Evolutionary conservation across 2,329 filamentous ascomycete genomes (phyloP).

Genomic region (Sporothrix variecibatus): DNA sequence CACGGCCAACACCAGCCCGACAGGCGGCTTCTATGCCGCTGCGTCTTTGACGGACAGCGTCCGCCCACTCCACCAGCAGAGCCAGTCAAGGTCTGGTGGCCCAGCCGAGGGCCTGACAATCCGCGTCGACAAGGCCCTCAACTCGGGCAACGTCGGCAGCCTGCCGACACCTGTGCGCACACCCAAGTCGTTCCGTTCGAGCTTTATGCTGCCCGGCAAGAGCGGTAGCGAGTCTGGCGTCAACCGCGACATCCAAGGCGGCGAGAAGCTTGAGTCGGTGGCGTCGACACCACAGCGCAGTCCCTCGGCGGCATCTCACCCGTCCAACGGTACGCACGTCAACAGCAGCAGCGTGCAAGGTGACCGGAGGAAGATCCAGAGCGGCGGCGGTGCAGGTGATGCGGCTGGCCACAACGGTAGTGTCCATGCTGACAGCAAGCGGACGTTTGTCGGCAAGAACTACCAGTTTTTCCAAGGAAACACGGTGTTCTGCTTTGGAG

Average conservation of each 20-base stretch:
- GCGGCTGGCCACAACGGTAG: neutral
- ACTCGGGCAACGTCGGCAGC: slow-evolving; percentile 44
- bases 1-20: slow-evolving; percentile 75
- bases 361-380: slow-evolving; percentile 15
- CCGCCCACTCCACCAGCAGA: slow-evolving; percentile 66
- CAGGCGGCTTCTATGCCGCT: slow-evolving; percentile 55
- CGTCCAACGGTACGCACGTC: slow-evolving; percentile 41
- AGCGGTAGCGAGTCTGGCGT: slow-evolving; percentile 47
- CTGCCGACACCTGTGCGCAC: slow-evolving; percentile 67
- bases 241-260: slow-evolving; percentile 63
- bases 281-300: slow-evolving; percentile 70
- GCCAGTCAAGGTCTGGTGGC: neutral
- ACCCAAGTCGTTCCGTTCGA: slow-evolving; percentile 74
- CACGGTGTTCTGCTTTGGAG: slow-evolving; percentile 83
- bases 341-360: slow-evolving; percentile 16
- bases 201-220: slow-evolving; percentile 66
- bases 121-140: slow-evolving; percentile 63
- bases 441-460: slow-evolving; percentile 60
- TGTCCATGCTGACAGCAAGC: slow-evolving; percentile 48
- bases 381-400: neutral
- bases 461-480: slow-evolving; percentile 95
- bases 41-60: slow-evolving; percentile 76
- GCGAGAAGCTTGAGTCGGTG: slow-evolving; percentile 81
- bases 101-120: slow-evolving; percentile 48
- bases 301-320: slow-evolving; percentile 35